These are phyloP conservation scores for Kokia cookei DNA, from an alignment of 441 rosid genomes.

Conservation along the genomic window DNA sequence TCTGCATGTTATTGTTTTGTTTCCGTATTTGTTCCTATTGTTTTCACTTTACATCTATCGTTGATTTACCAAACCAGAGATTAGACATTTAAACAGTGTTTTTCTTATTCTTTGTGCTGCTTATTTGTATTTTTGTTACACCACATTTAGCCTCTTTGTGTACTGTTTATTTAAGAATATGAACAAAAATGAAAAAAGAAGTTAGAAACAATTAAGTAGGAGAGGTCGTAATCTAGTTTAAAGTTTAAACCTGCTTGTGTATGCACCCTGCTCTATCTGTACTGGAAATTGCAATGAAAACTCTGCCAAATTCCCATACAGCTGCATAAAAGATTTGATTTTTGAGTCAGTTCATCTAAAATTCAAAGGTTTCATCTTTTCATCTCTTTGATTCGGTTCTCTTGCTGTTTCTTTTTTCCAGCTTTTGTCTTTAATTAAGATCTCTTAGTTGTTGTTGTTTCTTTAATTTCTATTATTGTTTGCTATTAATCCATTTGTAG, in stretches of 20 bases:
- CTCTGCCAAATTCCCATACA: background rate
- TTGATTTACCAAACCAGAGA: background rate
- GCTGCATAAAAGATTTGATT: constrained; percentile 12
- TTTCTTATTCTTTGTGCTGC: background rate
- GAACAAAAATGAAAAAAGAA: background rate
- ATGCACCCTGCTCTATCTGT: background rate
- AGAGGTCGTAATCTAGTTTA: too few relatives aligned
- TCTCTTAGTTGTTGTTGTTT: background rate
- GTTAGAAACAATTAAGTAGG: too few relatives aligned
- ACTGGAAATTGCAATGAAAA: background rate
- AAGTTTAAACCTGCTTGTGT: background rate
- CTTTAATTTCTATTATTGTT: background rate
- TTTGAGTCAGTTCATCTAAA: background rate
- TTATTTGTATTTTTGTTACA: background rate
- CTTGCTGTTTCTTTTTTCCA: background rate
- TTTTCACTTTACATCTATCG: background rate
- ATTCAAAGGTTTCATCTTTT: constrained; percentile 10
- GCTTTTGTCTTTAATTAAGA: background rate
- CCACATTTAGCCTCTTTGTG: background rate
- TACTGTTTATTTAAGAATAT: background rate
- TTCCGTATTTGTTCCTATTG: background rate
- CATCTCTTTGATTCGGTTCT: constrained; percentile 1
- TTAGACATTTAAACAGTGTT: background rate
- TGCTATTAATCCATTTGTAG: background rate
- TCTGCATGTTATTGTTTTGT: background rate